Conservation (phyloP, 2,329 filamentous ascomycete genomes). For the Ophiocordyceps camponoti-leonardi region DNA sequence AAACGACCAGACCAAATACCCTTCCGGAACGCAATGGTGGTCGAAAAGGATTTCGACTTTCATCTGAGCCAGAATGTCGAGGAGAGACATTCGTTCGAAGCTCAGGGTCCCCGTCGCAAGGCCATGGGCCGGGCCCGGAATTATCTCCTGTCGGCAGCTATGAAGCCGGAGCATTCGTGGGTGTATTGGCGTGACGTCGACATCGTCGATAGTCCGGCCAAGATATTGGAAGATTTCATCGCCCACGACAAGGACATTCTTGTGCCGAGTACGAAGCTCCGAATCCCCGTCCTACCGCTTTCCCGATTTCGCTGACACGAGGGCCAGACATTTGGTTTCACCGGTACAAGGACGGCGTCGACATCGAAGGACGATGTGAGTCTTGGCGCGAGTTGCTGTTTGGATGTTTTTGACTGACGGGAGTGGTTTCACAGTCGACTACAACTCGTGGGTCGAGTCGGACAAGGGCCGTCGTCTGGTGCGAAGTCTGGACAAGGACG, state of each 20-base stretch:
- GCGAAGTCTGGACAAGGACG: conserved; percentile 57
- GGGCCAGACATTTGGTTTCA: conserved; percentile 87
- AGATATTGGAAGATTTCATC: conserved; percentile 88
- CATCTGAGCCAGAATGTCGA: conserved; percentile 62
- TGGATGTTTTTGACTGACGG: conserved; percentile 2
- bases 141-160: conserved; percentile 65
- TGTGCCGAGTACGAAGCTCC: conserved; percentile 63
- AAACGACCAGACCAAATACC: conserved; percentile 61
- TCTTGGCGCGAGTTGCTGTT: conserved; percentile 6
- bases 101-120: conserved; percentile 79
- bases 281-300: not conserved
- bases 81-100: conserved; percentile 69
- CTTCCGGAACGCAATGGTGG: conserved; percentile 69
- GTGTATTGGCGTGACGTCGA: conserved; percentile 98
- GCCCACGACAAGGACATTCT: conserved; percentile 85
- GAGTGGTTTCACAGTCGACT: conserved; percentile 50
- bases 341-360: conserved; percentile 59
- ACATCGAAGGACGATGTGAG: conserved; percentile 91
- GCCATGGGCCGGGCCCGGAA: conserved; percentile 82
- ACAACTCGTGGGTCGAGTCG: conserved; percentile 97
- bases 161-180: conserved; percentile 94
- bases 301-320: conserved; percentile 7
- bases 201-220: conserved; percentile 75
- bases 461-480: conserved; percentile 64
- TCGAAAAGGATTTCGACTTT: conserved; percentile 82